phyloP scores from a whole-genome alignment of 2,329 filamentous ascomycete species.

The Calycina herbarum region DNA sequence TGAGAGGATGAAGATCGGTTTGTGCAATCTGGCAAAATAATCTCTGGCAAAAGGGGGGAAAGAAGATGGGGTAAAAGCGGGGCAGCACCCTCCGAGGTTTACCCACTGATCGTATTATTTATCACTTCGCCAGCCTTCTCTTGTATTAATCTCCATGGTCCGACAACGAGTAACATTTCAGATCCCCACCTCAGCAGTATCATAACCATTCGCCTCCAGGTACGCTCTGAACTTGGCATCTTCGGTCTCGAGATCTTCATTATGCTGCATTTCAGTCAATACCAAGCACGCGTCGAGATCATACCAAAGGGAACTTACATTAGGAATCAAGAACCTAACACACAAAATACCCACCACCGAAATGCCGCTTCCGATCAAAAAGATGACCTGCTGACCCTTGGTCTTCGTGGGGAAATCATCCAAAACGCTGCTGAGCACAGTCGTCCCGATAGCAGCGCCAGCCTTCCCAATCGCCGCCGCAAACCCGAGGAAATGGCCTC shows the following conservation, averaged over 20 bases:
- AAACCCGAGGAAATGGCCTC: constrained; percentile 6
- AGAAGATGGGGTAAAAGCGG: too few species aligned
- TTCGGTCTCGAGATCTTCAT: constrained; percentile 8
- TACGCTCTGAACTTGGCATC: constrained; percentile 7
- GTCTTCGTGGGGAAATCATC: constrained; percentile 4
- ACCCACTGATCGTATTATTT: too few species aligned
- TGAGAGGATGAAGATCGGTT: too few species aligned
- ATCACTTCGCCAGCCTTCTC: too few species aligned
- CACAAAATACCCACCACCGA: constrained; percentile 6
- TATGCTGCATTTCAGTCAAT: not conserved
- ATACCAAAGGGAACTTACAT: not conserved
- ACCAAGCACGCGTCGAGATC: not conserved
- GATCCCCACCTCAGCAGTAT: not conserved
- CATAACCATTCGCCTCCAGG: constrained; percentile 12
- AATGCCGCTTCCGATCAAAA: constrained; percentile 11
- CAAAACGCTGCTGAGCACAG: not conserved
- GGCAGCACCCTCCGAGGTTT: too few species aligned
- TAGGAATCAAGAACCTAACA: constrained; percentile 9
- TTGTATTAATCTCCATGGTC: too few species aligned
- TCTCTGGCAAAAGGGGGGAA: too few species aligned
- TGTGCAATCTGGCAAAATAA: too few species aligned
- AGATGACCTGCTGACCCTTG: constrained; percentile 8
- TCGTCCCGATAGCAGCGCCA: not conserved
- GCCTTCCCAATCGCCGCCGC: constrained; percentile 5
- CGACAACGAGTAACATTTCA: too few species aligned